Evolutionary conservation across 2,329 filamentous ascomycete species (phyloP).

Genomic region (Epichloe gansuensis): DNA sequence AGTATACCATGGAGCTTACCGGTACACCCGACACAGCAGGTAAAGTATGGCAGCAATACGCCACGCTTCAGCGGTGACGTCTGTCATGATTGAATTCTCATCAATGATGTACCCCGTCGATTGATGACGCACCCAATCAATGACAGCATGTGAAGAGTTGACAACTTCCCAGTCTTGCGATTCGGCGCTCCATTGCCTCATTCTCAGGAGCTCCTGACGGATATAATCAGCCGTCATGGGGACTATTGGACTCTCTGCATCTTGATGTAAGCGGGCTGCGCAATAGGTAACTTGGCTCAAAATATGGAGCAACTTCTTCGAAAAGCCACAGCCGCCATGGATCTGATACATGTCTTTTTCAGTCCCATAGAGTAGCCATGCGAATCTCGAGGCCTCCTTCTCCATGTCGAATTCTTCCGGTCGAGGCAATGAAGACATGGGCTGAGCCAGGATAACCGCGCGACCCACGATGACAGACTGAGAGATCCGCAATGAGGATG

Average conservation of each 20-base stretch:
- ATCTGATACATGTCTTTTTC: conserved; percentile 23
- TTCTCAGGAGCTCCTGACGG: conserved; percentile 14
- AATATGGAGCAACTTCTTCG: conserved; percentile 24
- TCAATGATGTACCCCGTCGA: conserved; percentile 14
- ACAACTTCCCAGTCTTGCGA: conserved; percentile 13
- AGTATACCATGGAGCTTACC: conserved; percentile 13
- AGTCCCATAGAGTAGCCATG: conserved; percentile 26
- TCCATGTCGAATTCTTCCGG: conserved; percentile 16
- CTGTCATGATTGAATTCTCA: conserved; percentile 23
- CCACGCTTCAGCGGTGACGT: conserved; percentile 29
- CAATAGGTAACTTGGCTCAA: conserved; percentile 26
- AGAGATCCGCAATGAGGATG: conserved; percentile 21
- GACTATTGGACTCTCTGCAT: conserved; percentile 18
- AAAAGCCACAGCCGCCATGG: conserved; percentile 29
- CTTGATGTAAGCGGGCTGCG: conserved; percentile 21
- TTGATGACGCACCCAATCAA: conserved; percentile 18
- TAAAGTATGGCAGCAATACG: conserved; percentile 27
- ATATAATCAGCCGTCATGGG: conserved; percentile 19
- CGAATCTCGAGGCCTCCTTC: conserved; percentile 20
- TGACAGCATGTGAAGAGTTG: conserved; percentile 8
- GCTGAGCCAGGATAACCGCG: conserved; percentile 26
- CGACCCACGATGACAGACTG: conserved; percentile 28
- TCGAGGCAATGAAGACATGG: conserved; percentile 22
- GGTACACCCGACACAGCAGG: conserved; percentile 24
- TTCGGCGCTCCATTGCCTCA: conserved; percentile 25